Evolutionary conservation across 1,284 basidiomycete genomes (phyloP).

Genomic region (Sporisorium graminicola): DNA sequence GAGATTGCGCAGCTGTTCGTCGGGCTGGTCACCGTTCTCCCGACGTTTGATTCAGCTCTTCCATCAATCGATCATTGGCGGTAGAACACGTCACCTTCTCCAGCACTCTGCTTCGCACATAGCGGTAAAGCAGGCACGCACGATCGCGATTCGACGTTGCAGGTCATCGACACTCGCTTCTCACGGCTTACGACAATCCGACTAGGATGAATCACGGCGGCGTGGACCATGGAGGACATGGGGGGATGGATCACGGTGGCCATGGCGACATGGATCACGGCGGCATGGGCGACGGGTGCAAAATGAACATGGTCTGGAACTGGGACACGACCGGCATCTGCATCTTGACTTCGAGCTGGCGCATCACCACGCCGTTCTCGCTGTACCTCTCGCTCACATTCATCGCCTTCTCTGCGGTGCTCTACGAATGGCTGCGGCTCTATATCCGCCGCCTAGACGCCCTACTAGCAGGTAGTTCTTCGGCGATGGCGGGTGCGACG

Average conservation of each 20-base stretch:
- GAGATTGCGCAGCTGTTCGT: not conserved
- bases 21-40: not conserved
- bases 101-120: not conserved
- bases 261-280: slow-evolving; percentile 7
- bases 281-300: slow-evolving; percentile 26
- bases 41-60: not conserved
- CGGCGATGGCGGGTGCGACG: not conserved
- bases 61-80: not conserved
- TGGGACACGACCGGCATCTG: slow-evolving; percentile 37
- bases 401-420: slow-evolving; percentile 17
- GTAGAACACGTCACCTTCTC: no score
- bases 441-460: slow-evolving; percentile 33
- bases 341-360: slow-evolving; percentile 41
- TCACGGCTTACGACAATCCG: not conserved
- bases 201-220: slow-evolving; percentile 11
- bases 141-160: not conserved
- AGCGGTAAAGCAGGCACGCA: no score
- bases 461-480: not conserved
- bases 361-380: slow-evolving; percentile 20
- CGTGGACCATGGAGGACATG: slow-evolving; percentile 3
- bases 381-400: slow-evolving; percentile 30
- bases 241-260: slow-evolving; percentile 6
- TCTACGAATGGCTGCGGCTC: slow-evolving; percentile 38
- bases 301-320: slow-evolving; percentile 54
- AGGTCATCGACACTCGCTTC: not conserved